These are phyloP conservation scores for Papiliotrema fonsecae DNA, from an alignment of 1,284 basidiomycete genomes.

Conservation along the genomic window DNA sequence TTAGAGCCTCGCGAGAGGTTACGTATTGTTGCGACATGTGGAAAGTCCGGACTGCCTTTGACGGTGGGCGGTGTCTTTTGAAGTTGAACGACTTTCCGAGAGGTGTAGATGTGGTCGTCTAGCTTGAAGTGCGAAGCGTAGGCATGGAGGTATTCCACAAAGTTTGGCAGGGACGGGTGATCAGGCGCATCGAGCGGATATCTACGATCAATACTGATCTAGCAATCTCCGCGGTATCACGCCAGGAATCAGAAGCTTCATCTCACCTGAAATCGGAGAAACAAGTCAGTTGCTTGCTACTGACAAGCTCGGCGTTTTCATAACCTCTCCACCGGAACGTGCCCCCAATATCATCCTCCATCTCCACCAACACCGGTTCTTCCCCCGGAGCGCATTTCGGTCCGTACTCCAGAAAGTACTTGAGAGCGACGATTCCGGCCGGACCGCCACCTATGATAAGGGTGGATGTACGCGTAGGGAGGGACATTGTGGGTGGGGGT, in stretches of 20 bases:
- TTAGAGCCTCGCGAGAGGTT: slow-evolving; percentile 3
- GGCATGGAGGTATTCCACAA: slow-evolving; percentile 57
- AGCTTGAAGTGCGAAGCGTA: slow-evolving; percentile 55
- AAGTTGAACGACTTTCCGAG: slow-evolving; percentile 49
- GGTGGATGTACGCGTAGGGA: slow-evolving; percentile 24
- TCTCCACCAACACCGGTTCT: slow-evolving; percentile 56
- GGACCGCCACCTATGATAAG: slow-evolving; percentile 58
- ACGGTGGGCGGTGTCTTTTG: slow-evolving; percentile 26
- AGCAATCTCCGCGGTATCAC: no score
- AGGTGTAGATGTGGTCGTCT: slow-evolving; percentile 49
- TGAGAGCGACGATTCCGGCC: slow-evolving; percentile 58
- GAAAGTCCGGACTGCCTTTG: slow-evolving; percentile 12
- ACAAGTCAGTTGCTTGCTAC: slow-evolving; percentile 55
- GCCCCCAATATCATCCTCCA: slow-evolving; percentile 60
- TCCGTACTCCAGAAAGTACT: slow-evolving; percentile 54
- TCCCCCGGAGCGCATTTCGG: slow-evolving; percentile 44
- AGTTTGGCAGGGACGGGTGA: slow-evolving; percentile 58
- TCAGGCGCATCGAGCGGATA: slow-evolving; percentile 53
- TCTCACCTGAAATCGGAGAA: slow-evolving; percentile 59
- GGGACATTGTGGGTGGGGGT: slow-evolving; percentile 1
- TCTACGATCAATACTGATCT: slow-evolving; percentile 7
- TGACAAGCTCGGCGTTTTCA: slow-evolving; percentile 53
- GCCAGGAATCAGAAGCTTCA: no score
- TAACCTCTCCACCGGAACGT: slow-evolving; percentile 52
- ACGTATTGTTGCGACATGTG: slow-evolving; percentile 23